phyloP scores from a whole-genome alignment of 1,284 basidiomycete genomes.

The Lentinus polychrous region DNA sequence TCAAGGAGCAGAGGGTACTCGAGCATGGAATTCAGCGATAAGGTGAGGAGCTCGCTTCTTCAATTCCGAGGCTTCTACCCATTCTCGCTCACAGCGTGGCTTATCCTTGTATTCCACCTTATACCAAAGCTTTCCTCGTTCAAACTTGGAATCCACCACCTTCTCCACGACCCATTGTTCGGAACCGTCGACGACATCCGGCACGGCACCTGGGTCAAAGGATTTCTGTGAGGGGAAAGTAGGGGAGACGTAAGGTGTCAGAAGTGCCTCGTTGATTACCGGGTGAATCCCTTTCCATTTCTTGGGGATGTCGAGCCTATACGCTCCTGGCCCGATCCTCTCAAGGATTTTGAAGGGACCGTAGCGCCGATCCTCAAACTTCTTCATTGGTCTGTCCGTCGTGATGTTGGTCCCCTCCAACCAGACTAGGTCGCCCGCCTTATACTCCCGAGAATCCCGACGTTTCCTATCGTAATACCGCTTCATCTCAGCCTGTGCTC shows the following conservation, averaged over 20 bases:
- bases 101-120: too few species aligned
- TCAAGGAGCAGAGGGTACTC: too few species aligned
- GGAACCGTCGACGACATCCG: too few species aligned
- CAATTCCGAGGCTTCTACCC: too few species aligned
- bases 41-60: too few species aligned
- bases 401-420: conserved; percentile 3
- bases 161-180: too few species aligned
- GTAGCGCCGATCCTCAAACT: conserved; percentile 22
- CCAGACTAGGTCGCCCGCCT: conserved; percentile 1
- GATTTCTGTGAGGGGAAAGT: not conserved
- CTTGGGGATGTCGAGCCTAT: not conserved
- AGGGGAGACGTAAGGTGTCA: not conserved
- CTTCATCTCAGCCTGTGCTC: not conserved
- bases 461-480: not conserved
- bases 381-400: conserved; percentile 24
- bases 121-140: too few species aligned
- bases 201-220: not conserved
- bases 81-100: too few species aligned
- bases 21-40: too few species aligned
- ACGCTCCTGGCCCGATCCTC: not conserved
- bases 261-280: conserved; percentile 2
- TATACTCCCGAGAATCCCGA: not conserved
- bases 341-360: conserved; percentile 26
- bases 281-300: conserved; percentile 2
- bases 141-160: too few species aligned